A percentile compares a stretch with the other conserved stretches of the same genome.
Evolutionary conservation across 306 rosid species (phyloP).

Genomic region (Cajanus cajan): DNA sequence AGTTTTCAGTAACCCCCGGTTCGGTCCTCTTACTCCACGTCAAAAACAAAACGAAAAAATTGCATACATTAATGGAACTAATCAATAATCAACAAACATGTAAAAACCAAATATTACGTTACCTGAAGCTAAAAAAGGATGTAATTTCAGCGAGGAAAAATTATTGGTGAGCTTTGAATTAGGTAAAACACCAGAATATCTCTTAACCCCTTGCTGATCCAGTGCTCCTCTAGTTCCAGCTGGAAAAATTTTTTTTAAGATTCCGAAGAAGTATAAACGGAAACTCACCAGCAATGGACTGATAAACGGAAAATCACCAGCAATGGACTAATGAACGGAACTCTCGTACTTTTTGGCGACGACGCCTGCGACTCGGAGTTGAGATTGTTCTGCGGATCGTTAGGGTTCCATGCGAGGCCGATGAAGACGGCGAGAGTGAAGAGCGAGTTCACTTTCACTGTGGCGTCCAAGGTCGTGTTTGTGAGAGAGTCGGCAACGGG

Average conservation of each 20-base stretch:
- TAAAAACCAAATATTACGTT: background rate
- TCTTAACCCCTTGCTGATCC: conserved; percentile 65
- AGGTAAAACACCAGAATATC: conserved; percentile 55
- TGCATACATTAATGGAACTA: background rate
- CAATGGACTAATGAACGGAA: too few relatives aligned
- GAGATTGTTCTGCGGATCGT: conserved; percentile 61
- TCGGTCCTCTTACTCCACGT: too few relatives aligned
- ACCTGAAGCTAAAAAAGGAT: conserved; percentile 69
- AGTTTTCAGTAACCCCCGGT: too few relatives aligned
- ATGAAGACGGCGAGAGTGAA: conserved; percentile 86
- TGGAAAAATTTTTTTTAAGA: too few relatives aligned
- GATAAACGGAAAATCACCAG: too few relatives aligned
- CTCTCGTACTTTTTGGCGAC: conserved; percentile 72
- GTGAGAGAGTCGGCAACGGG: too few relatives aligned
- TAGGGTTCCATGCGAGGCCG: conserved; percentile 76
- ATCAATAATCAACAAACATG: background rate
- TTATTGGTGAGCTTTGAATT: conserved; percentile 53
- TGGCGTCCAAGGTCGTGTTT: conserved; percentile 77
- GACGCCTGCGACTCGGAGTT: conserved; percentile 31
- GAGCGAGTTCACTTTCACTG: conserved; percentile 81
- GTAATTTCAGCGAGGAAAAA: conserved; percentile 58
- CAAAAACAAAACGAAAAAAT: too few relatives aligned
- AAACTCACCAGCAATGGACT: too few relatives aligned
- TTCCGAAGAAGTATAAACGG: too few relatives aligned
- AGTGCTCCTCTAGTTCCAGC: conserved; percentile 53